phyloP scores from a whole-genome alignment of 768 basidiomycete species.

The Clitopilus passeckerianus region DNA sequence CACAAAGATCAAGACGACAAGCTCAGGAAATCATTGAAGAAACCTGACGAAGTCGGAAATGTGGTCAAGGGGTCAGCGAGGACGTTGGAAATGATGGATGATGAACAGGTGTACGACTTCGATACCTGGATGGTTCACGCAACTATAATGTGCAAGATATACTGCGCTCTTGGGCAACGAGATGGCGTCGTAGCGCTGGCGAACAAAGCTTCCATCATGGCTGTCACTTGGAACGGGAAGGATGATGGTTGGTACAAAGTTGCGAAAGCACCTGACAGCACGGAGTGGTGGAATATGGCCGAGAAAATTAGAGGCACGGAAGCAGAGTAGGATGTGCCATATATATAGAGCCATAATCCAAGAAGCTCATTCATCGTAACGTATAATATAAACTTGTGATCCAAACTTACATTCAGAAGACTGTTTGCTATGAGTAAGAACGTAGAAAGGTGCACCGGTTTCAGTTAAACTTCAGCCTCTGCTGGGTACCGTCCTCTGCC shows the following conservation, averaged over 20 bases:
- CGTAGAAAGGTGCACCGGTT: not conserved
- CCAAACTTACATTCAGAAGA: too few species aligned
- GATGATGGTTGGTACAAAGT: slow-evolving; percentile 13
- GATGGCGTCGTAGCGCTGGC: slow-evolving; percentile 11
- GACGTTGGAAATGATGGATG: slow-evolving; percentile 11
- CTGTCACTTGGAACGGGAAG: not conserved
- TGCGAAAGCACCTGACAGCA: slow-evolving; percentile 12
- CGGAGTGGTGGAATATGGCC: slow-evolving; percentile 12
- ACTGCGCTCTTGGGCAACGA: slow-evolving; percentile 13
- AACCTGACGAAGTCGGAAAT: slow-evolving; percentile 8
- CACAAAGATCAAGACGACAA: slow-evolving; percentile 2
- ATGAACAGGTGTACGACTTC: slow-evolving; percentile 7
- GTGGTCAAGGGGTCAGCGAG: not conserved
- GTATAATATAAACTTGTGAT: not conserved
- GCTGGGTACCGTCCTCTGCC: not conserved
- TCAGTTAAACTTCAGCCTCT: not conserved
- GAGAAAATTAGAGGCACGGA: not conserved
- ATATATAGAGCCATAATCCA: not conserved
- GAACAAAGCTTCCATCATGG: slow-evolving; percentile 9
- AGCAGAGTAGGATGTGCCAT: not conserved
- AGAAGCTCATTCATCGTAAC: not conserved
- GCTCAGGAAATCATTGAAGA: slow-evolving; percentile 7
- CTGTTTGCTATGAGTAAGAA: too few species aligned
- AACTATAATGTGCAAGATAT: slow-evolving; percentile 13
- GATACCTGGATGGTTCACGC: slow-evolving; percentile 8